These are phyloP conservation scores for Cinnamomum chago DNA, from an alignment of 164 flowering plant species.

Conservation along the genomic window DNA sequence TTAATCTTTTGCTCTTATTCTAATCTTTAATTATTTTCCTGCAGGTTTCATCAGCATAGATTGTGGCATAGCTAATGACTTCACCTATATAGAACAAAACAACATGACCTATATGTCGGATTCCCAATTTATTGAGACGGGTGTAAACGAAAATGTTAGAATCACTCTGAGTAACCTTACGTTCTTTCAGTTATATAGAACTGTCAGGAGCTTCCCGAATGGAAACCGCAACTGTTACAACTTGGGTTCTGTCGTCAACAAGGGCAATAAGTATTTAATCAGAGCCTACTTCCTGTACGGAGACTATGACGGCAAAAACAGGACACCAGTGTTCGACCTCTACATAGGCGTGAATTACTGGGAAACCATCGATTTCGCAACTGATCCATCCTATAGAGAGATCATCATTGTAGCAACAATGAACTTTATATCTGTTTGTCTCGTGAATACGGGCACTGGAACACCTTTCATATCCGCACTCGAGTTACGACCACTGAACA, in stretches of 20 bases:
- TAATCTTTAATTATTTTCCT: no score
- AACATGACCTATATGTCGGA: not conserved
- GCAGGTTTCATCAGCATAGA: no score
- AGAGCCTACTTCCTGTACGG: not conserved
- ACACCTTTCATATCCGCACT: conserved; percentile 23
- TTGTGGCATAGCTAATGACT: not conserved
- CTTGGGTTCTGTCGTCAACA: no score
- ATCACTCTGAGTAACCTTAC: not conserved
- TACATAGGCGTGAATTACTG: conserved; percentile 29
- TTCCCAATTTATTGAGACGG: no score
- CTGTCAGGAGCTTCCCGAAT: conserved; percentile 7
- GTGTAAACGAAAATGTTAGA: not conserved
- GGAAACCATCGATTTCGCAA: conserved; percentile 17
- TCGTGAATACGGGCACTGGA: no score
- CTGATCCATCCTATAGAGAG: conserved; percentile 11
- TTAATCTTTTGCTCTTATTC: no score
- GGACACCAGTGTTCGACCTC: conserved; percentile 11
- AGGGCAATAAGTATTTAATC: no score
- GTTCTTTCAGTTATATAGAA: not conserved
- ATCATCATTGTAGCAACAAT: conserved; percentile 16
- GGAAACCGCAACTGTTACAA: not conserved
- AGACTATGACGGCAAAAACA: conserved; percentile 19
- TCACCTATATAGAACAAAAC: conserved; percentile 4
- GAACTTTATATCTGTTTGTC: conserved; percentile 19
- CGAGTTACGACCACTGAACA: conserved; percentile 29